phyloP scores from a whole-genome alignment of 1,284 basidiomycete species.

The Boletellus sp. region DNA sequence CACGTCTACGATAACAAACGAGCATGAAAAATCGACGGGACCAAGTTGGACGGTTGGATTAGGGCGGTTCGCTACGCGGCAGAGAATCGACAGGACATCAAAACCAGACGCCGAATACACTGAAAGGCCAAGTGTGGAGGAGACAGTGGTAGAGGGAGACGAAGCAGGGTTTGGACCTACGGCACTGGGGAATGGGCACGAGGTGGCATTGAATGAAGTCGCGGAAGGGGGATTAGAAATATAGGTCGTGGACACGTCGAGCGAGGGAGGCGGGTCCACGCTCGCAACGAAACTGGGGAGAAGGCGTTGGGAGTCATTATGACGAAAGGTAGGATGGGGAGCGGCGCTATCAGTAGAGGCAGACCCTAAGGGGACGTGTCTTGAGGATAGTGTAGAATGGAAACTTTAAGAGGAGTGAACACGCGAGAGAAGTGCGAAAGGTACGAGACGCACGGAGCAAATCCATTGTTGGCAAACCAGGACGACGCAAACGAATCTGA shows the following conservation, averaged over 20 bases:
- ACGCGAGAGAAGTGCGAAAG: slow-evolving; percentile 5
- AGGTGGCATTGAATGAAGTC: not conserved
- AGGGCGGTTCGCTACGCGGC: slow-evolving; percentile 71
- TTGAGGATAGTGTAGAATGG: slow-evolving; percentile 17
- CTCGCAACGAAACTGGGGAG: not conserved
- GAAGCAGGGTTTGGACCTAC: slow-evolving; percentile 3
- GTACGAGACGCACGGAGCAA: slow-evolving; percentile 27
- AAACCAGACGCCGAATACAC: slow-evolving; percentile 88
- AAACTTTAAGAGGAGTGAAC: slow-evolving; percentile 27
- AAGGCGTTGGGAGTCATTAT: not conserved
- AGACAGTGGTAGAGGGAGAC: slow-evolving; percentile 7
- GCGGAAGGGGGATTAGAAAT: slow-evolving; percentile 1
- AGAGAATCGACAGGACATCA: slow-evolving; percentile 81
- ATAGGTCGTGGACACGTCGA: not conserved
- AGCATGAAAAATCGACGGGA: slow-evolving; percentile 87
- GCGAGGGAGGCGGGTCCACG: slow-evolving; percentile 4
- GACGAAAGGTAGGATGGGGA: not conserved
- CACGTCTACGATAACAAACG: slow-evolving; percentile 86
- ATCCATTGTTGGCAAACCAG: slow-evolving; percentile 51
- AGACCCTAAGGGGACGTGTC: slow-evolving; percentile 2
- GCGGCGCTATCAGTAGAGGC: not conserved
- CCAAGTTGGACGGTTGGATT: slow-evolving; percentile 80
- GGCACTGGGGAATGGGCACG: slow-evolving; percentile 10
- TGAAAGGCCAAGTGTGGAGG: slow-evolving; percentile 38
- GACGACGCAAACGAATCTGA: slow-evolving; percentile 35